Evolutionary conservation across 768 basidiomycete species (phyloP).

Genomic region (Melanogaster broomeanus): DNA sequence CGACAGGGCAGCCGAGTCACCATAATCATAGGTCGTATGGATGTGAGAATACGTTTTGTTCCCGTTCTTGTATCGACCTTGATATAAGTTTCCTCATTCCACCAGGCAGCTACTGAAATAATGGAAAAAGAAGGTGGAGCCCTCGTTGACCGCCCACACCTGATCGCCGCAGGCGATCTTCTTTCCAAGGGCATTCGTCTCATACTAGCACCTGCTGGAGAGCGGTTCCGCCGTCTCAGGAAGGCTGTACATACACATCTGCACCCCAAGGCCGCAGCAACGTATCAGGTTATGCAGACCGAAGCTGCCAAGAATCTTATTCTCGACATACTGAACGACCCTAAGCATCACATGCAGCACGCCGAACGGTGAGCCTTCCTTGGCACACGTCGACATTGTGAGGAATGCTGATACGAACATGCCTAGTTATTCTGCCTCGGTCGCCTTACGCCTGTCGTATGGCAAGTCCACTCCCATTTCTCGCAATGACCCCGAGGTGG

Average conservation of each 20-base stretch:
- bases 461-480: conserved; percentile 27
- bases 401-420: background rate
- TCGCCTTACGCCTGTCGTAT: conserved; percentile 23
- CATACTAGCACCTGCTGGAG: conserved; percentile 48
- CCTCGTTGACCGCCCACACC: conserved; percentile 50
- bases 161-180: conserved; percentile 53
- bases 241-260: conserved; percentile 56
- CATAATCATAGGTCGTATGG: conserved; percentile 6
- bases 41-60: background rate
- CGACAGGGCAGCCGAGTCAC: conserved; percentile 40
- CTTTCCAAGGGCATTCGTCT: conserved; percentile 53
- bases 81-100: too few species aligned
- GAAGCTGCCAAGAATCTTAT: conserved; percentile 27
- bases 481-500: conserved; percentile 20
- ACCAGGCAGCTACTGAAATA: conserved; percentile 53
- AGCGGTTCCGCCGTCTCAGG: conserved; percentile 53
- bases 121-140: conserved; percentile 59
- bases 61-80: too few species aligned
- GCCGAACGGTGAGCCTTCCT: conserved; percentile 43
- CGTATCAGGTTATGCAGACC: conserved; percentile 46
- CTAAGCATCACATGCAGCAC: conserved; percentile 39
- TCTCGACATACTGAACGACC: conserved; percentile 32
- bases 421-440: conserved; percentile 25
- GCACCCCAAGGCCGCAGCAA: conserved; percentile 44
- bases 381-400: too few species aligned